Evolutionary conservation across 2,329 filamentous ascomycete species (phyloP).

Genomic region (Apiospora phragmitis): DNA sequence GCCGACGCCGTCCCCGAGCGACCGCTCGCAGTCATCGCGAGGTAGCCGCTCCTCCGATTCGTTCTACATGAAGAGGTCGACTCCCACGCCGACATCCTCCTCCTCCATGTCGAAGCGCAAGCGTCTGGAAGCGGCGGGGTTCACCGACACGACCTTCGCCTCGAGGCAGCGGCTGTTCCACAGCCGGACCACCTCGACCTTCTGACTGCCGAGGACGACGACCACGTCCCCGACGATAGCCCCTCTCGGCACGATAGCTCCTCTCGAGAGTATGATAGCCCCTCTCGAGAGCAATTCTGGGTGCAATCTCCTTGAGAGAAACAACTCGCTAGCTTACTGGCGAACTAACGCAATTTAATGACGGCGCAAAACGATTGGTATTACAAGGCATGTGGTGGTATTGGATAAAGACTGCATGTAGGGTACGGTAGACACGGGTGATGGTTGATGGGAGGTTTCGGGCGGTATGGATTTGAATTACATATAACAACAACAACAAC

Average conservation of each 20-base stretch:
- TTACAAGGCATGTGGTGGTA: background rate
- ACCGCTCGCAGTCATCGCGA: constrained; percentile 24
- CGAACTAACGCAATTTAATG: background rate
- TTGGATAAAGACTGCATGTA: background rate
- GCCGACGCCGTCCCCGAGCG: constrained; percentile 24
- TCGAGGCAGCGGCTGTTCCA: constrained; percentile 5
- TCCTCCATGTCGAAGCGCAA: background rate
- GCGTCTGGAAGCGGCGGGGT: constrained; percentile 4
- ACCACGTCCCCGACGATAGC: background rate
- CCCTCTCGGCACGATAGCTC: background rate
- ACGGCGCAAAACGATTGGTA: background rate
- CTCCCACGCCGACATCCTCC: background rate
- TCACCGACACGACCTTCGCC: constrained; percentile 9
- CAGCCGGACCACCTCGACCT: background rate
- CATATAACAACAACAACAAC: background rate
- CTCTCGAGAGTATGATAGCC: background rate
- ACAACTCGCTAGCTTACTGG: background rate
- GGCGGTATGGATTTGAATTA: background rate
- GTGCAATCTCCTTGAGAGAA: background rate
- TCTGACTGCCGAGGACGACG: background rate
- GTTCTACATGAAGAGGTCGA: background rate
- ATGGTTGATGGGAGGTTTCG: background rate
- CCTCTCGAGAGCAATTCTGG: background rate
- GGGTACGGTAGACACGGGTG: background rate
- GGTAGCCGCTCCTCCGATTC: constrained; percentile 20